phyloP scores from a whole-genome alignment of 805 yeast species.

The Wickerhamiella australiensis region DNA sequence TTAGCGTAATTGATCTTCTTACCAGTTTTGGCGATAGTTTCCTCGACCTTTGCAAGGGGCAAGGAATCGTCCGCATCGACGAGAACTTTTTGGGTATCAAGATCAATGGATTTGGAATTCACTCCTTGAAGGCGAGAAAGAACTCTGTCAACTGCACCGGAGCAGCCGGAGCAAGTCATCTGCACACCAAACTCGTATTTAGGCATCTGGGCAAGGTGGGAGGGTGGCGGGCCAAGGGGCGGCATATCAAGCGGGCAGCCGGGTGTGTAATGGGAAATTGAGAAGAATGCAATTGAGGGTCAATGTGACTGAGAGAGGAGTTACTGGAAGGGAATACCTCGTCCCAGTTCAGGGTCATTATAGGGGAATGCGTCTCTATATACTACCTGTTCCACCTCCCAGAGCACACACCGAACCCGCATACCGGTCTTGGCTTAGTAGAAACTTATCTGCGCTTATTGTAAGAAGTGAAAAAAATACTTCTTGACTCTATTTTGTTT shows the following conservation, averaged over 20 bases:
- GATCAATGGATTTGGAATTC: slow-evolving; percentile 54
- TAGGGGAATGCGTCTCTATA: too few relatives aligned
- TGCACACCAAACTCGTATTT: slow-evolving; percentile 24
- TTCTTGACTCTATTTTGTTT: neutral
- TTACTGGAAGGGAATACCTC: too few relatives aligned
- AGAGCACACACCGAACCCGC: too few relatives aligned
- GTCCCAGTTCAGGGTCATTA: too few relatives aligned
- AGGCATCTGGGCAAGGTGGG: slow-evolving; percentile 10
- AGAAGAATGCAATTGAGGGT: too few relatives aligned
- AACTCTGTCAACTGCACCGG: slow-evolving; percentile 73
- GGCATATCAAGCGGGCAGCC: too few relatives aligned
- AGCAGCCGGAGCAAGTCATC: slow-evolving; percentile 44
- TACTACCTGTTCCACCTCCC: too few relatives aligned
- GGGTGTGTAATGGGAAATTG: too few relatives aligned
- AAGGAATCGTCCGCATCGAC: slow-evolving; percentile 47
- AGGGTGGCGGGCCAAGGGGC: neutral
- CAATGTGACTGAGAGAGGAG: too few relatives aligned
- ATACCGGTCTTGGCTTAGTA: too few relatives aligned
- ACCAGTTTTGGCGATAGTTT: slow-evolving; percentile 80
- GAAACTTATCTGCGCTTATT: too few relatives aligned
- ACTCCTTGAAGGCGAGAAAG: slow-evolving; percentile 64
- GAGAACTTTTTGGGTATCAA: slow-evolving; percentile 71
- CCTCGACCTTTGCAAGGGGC: slow-evolving; percentile 66
- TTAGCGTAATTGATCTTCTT: slow-evolving; percentile 64
- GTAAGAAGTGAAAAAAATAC: too few relatives aligned